Evolutionary conservation across 2,329 filamentous ascomycete species (phyloP), one percentile per base, ranked within the genome.

Genomic region (Talaromyces marneffei): DNA sequence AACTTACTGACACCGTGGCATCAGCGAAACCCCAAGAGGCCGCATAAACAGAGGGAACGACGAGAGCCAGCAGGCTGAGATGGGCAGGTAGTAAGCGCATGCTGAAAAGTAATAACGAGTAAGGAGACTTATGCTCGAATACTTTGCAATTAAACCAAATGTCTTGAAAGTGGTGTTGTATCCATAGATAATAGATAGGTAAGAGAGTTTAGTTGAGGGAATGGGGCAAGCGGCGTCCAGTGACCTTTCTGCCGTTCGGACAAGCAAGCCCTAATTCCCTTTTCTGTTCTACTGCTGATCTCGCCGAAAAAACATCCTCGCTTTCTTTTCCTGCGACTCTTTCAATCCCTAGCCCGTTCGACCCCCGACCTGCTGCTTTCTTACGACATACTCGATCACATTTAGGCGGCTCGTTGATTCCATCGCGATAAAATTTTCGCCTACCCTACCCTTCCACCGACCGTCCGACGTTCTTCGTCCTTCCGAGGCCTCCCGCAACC

Each of bases 11-110:
- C 71, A 88, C 76, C 63, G 83, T 85, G 69, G 82, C 85, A 82
- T 87, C 85, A 70, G 83, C 78, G 72, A 87, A 87, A 42, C 82
- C 80, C 85, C 85, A 87, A 20, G 79, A 78, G 61, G 79, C 81
- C 29, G 83, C 83, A 35, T 69, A 70, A 44, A 69, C 68, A n/a
- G 72, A 71, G 50, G 74, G 64, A 33, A 74, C 68, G 33, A 70
- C 68, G 6, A 72, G 71, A 18, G 70, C 74, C 66, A 77, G 66
- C 62, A 77, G 68, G 59, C 71, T 70, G 52, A 77, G 69, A 59
- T 72, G 71, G 64, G 71, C 68, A 55, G 69, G 68, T 65, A 72
- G 72, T 65, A 75, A 65, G 67, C 74, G 70, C 76, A 78, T 78
- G 23, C 9, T 39, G 25, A 40, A 65, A 67, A 60, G 35, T 48